Evolutionary conservation across 352 stramenopile species (phyloP).

Genomic region (Blastocystis sp.): DNA sequence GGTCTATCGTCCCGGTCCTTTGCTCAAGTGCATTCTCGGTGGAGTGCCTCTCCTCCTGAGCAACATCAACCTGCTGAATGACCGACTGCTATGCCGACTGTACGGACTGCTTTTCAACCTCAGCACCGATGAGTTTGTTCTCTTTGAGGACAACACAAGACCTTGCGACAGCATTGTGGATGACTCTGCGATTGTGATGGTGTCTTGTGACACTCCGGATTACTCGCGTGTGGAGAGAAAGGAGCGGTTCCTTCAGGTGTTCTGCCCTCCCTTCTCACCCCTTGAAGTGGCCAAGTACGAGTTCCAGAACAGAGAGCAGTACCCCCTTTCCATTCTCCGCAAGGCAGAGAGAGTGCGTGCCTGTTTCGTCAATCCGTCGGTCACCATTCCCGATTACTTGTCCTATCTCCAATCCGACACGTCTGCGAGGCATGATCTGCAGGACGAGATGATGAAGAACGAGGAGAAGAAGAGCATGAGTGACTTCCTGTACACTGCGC

Average conservation of each 20-base stretch:
- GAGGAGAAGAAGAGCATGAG: conserved; percentile 12
- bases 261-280: conserved; percentile 7
- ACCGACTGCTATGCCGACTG: neutral
- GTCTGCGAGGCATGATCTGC: neutral
- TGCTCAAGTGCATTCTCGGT: neutral
- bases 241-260: neutral
- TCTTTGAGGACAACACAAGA: neutral
- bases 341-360: neutral
- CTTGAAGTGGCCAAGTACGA: neutral
- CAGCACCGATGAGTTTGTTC: neutral
- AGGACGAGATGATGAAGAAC: neutral
- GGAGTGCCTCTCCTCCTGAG: neutral
- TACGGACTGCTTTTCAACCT: conserved; percentile 12
- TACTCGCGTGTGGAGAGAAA: neutral
- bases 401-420: conserved; percentile 16
- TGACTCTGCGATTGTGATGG: neutral
- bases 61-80: conserved; percentile 16
- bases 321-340: neutral
- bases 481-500: neutral
- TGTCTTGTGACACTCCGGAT: neutral
- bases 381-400: neutral
- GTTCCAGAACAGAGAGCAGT: neutral
- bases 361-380: neutral
- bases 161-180: neutral
- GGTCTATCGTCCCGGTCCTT: conserved; percentile 1